Evolutionary conservation across 1,284 basidiomycete genomes (phyloP).

Genomic region (Flammula alnicola): DNA sequence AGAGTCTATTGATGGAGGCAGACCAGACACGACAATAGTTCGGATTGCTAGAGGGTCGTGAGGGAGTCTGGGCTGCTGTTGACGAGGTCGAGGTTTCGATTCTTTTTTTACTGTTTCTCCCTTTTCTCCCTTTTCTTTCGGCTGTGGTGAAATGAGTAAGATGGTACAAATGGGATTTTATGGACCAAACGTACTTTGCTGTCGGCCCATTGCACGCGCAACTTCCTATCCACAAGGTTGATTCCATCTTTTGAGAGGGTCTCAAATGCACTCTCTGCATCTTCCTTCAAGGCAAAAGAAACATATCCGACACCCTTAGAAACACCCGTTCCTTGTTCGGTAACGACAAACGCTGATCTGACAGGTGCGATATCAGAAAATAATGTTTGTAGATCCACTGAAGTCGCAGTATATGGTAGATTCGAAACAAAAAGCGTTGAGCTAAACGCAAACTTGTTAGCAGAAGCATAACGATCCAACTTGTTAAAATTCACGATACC

Average conservation of each 20-base stretch:
- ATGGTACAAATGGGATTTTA: slow-evolving; percentile 1
- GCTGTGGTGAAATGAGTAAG: slow-evolving; percentile 32
- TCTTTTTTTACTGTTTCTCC: slow-evolving; percentile 42
- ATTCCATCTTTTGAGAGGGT: slow-evolving; percentile 62
- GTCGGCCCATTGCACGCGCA: slow-evolving; percentile 84
- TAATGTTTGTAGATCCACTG: slow-evolving; percentile 87
- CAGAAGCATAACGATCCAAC: background rate
- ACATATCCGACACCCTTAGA: slow-evolving; percentile 99
- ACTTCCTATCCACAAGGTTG: slow-evolving; percentile 62
- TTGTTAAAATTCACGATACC: slow-evolving; percentile 31
- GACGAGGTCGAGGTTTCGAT: slow-evolving; percentile 40
- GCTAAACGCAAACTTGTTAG: slow-evolving; percentile 28
- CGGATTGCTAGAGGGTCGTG: slow-evolving; percentile 80
- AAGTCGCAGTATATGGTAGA: slow-evolving; percentile 89
- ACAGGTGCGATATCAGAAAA: slow-evolving; percentile 97
- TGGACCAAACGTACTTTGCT: slow-evolving; percentile 59
- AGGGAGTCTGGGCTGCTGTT: slow-evolving; percentile 39
- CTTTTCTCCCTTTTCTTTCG: slow-evolving; percentile 43
- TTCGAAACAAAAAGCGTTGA: slow-evolving; percentile 83
- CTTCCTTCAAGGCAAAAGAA: slow-evolving; percentile 88
- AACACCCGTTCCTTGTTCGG: slow-evolving; percentile 76
- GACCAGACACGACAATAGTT: slow-evolving; percentile 79
- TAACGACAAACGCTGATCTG: slow-evolving; percentile 92
- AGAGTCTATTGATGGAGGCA: slow-evolving; percentile 72
- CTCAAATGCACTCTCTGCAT: slow-evolving; percentile 80